These are phyloP conservation scores for Talaromyces piceae DNA, from an alignment of 2,329 filamentous ascomycete genomes.

Conservation along the genomic window DNA sequence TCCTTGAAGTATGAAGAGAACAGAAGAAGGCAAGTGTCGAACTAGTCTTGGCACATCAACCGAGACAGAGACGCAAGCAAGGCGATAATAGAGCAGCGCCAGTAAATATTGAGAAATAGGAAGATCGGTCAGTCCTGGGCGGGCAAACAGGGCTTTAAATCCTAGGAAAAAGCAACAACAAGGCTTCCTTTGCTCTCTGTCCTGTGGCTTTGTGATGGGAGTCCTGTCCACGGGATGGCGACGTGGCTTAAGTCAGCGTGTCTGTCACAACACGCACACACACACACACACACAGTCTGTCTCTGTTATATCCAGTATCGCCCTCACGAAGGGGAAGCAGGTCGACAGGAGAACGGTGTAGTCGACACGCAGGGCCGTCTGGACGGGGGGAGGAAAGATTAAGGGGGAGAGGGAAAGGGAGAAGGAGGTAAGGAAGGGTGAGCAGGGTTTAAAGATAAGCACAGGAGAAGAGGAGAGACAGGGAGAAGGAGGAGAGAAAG, in stretches of 20 bases:
- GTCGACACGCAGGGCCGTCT: constrained; percentile 5
- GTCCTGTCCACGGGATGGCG: not conserved
- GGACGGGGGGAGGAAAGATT: constrained; percentile 9
- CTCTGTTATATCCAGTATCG: not conserved
- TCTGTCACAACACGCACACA: not conserved
- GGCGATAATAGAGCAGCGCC: not conserved
- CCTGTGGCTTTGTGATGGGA: not conserved
- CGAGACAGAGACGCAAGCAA: constrained; percentile 10
- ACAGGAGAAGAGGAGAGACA: constrained; percentile 23
- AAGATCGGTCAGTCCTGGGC: constrained; percentile 10
- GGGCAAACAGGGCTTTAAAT: constrained; percentile 14
- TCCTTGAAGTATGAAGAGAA: no score
- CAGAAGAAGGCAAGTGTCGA: not conserved
- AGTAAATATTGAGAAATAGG: constrained; percentile 9
- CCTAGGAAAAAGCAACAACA: not conserved
- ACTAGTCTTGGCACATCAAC: constrained; percentile 10
- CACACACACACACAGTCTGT: not conserved
- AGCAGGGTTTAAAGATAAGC: constrained; percentile 22
- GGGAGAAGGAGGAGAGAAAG: constrained; percentile 20
- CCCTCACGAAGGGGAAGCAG: not conserved
- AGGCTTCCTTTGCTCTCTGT: not conserved
- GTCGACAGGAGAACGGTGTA: not conserved
- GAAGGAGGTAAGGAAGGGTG: constrained; percentile 15
- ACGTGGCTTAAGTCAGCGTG: not conserved
- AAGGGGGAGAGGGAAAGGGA: constrained; percentile 10